Evolutionary conservation across 306 rosid species (phyloP).

Genomic region (Inga oerstediana): DNA sequence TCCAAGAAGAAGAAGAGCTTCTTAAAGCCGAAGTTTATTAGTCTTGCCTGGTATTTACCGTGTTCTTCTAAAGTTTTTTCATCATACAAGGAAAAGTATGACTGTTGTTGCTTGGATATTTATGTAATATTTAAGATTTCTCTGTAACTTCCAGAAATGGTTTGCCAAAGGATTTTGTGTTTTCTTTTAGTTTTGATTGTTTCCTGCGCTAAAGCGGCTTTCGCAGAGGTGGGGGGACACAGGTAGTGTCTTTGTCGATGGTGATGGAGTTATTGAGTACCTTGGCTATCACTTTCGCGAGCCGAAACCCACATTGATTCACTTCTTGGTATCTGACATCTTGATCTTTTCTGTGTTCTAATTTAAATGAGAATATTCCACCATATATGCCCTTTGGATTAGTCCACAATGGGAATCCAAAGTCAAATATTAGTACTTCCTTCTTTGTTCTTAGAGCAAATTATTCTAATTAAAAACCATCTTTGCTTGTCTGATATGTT

Average conservation of each 20-base stretch:
- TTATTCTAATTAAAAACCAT: constrained; percentile 4
- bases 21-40: constrained; percentile 43
- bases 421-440: constrained; percentile 35
- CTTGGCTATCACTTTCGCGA: constrained; percentile 31
- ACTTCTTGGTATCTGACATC: constrained; percentile 27
- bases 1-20: constrained; percentile 55
- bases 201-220: constrained; percentile 31
- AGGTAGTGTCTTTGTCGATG: constrained; percentile 31
- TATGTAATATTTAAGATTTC: background rate
- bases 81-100: background rate
- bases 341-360: constrained; percentile 14
- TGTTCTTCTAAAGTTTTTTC: background rate
- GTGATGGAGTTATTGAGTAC: constrained; percentile 38
- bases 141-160: constrained; percentile 23
- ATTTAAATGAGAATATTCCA: constrained; percentile 49
- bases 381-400: constrained; percentile 42
- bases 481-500: constrained; percentile 16
- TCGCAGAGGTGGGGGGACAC: constrained; percentile 24
- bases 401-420: constrained; percentile 26
- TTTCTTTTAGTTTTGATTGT: background rate
- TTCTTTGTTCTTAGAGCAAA: constrained; percentile 23
- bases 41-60: constrained; percentile 42
- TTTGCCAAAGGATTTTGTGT: background rate
- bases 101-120: background rate
- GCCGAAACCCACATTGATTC: constrained; percentile 17